Base-by-base conservation (phyloP, 306 rosid genomes). In the Cucurbita argyrosperma region DNA sequence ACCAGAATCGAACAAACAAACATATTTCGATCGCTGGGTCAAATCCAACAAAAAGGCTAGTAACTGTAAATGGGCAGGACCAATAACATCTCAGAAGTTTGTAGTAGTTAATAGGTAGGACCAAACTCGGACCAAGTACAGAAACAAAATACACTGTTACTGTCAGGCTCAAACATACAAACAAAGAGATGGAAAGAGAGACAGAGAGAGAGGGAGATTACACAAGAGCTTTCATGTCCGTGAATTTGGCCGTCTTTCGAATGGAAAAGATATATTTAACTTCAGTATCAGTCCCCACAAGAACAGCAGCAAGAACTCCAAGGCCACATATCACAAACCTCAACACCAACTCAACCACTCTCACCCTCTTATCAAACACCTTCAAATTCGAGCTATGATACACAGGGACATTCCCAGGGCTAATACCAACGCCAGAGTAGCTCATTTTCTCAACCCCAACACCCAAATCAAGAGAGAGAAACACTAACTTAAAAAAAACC, bases 181-280 rank as follows among this genome's bases (percentile, higher is more conserved):
- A 26, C 30, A 71, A 19, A 74, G 15, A 65, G 10, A 62, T 30
- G 35, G 47, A 63, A 30, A 40, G 15, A 64, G 16, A 58, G 55
- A 51, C 5, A n/a, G 50, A 50, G 55, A 58, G 51, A 51, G 6
- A n/a, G 50, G 42, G 55, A 71, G 37, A 16, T 21, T 30, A 51
- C 98, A 89, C 95, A 65, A 94, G 90, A 78, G 96, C 86, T 83
- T 90, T 88, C 96, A 90, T 86, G 80, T 90, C 96, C 3, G 88
- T 86, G 59, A 84, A 94, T 71, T 79, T 85, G 21, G 98, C 97
- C 79, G 77, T 80, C 85, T 89, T 94, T 79, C 77, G 73, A 83
- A 89, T 14, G 7, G 92, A n/a, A 83, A 94, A 88, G 74, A 94
- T 83, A 62, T 58, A 83, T 56, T 37, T 82, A 80, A 88, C 87